A percentile compares a stretch with the other conserved stretches of the same genome.
Evolutionary conservation across 306 rosid genomes (phyloP).

Genomic region (Castanopsis chinensis): DNA sequence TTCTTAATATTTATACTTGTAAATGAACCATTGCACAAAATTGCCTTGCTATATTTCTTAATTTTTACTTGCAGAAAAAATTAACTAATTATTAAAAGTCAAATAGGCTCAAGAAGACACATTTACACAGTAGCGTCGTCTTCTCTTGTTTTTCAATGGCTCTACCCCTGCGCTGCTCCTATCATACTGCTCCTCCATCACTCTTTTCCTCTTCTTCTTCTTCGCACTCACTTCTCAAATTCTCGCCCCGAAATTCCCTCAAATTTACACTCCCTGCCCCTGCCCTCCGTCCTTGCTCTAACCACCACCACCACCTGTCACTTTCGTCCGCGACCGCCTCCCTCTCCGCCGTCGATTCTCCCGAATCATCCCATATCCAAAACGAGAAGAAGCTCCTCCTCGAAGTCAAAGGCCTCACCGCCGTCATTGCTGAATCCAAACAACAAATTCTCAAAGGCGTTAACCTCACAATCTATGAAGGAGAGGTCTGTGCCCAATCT

Average conservation of each 20-base stretch:
- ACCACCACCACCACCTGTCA: slow-evolving; percentile 12
- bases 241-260: slow-evolving; percentile 18
- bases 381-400: slow-evolving; percentile 51
- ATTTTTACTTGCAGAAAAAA: too few relatives aligned
- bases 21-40: too few relatives aligned
- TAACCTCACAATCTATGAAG: slow-evolving; percentile 66
- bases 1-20: too few relatives aligned
- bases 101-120: too few relatives aligned
- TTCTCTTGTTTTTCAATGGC: neutral
- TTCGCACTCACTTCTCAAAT: neutral
- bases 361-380: neutral
- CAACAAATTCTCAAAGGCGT: slow-evolving; percentile 75
- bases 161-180: slow-evolving; percentile 1
- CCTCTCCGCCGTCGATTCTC: slow-evolving; percentile 35
- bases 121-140: too few relatives aligned
- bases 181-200: neutral
- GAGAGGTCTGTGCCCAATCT: slow-evolving; percentile 44
- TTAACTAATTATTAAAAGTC: too few relatives aligned
- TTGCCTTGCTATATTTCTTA: too few relatives aligned
- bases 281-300: slow-evolving; percentile 13
- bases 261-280: slow-evolving; percentile 14
- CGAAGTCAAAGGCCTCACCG: slow-evolving; percentile 71
- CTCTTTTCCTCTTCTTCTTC: slow-evolving; percentile 3
- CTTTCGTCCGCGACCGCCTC: slow-evolving; percentile 23
- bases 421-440: slow-evolving; percentile 62